Conservation (phyloP, 768 basidiomycete species). For the Strobilomyces confusus region DNA sequence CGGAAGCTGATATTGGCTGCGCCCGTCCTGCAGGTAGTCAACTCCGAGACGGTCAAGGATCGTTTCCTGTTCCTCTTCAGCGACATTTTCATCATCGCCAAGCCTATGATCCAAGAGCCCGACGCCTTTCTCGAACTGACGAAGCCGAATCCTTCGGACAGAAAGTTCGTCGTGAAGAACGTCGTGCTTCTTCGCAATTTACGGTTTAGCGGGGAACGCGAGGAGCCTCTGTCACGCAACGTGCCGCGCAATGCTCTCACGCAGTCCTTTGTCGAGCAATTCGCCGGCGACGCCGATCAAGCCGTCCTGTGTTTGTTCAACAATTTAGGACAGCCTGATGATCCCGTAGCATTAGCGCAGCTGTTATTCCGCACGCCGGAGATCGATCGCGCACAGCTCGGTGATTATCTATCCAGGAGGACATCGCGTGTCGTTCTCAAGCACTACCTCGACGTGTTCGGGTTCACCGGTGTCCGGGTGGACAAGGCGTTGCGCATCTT, state of each 20-base stretch:
- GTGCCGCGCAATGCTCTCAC: conserved; percentile 59
- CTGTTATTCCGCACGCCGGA: conserved; percentile 79
- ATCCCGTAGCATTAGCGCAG: conserved; percentile 72
- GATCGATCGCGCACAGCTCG: conserved; percentile 77
- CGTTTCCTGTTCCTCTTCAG: conserved; percentile 96
- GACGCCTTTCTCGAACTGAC: conserved; percentile 57
- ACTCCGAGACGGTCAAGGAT: conserved; percentile 91
- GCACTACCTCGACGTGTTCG: conserved; percentile 84
- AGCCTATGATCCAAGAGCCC: conserved; percentile 73
- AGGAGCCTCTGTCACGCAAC: conserved; percentile 49
- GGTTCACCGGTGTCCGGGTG: conserved; percentile 76
- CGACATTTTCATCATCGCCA: conserved; percentile 90
- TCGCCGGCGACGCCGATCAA: conserved; percentile 72
- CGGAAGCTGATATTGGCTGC: conserved; percentile 81
- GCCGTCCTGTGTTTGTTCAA: conserved; percentile 71
- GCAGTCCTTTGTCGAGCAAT: conserved; percentile 72
- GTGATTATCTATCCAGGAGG: conserved; percentile 76
- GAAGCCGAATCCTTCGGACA: conserved; percentile 57
- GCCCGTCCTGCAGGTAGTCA: conserved; percentile 90
- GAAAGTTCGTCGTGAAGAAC: conserved; percentile 85
- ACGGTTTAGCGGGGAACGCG: conserved; percentile 66
- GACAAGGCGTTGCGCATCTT: conserved; percentile 90
- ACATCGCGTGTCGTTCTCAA: conserved; percentile 73
- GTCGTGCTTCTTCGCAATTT: conserved; percentile 74
- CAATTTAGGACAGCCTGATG: conserved; percentile 55